These are phyloP conservation scores for Gnomoniopsis sp. DNA, from an alignment of 2,329 filamentous ascomycete species.

Conservation along the genomic window DNA sequence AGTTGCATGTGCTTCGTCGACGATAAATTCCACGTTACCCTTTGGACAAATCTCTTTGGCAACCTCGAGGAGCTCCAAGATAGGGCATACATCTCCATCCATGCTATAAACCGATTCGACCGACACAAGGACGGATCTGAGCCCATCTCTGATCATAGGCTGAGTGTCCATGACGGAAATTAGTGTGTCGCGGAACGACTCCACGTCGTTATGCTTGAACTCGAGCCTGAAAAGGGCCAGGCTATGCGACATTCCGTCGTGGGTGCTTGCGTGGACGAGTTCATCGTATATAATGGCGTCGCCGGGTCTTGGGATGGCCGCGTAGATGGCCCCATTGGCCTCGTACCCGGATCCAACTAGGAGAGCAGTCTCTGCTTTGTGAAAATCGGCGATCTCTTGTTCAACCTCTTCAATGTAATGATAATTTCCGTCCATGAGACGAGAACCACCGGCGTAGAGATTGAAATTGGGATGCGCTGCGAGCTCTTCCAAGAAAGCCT, in stretches of 20 bases:
- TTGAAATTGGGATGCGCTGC: conserved; percentile 30
- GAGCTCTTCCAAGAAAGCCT: background rate
- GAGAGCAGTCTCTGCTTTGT: conserved; percentile 53
- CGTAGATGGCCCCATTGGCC: conserved; percentile 49
- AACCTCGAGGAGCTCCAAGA: conserved; percentile 33
- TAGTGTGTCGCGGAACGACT: conserved; percentile 29
- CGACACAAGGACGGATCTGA: conserved; percentile 33
- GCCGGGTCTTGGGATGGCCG: conserved; percentile 46
- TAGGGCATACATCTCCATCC: conserved; percentile 41
- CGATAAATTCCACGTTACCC: conserved; percentile 44
- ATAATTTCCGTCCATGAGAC: conserved; percentile 64
- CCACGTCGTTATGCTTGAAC: conserved; percentile 40
- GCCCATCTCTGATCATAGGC: conserved; percentile 24
- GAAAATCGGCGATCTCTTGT: conserved; percentile 60
- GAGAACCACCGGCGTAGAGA: conserved; percentile 52
- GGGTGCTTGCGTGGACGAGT: conserved; percentile 63
- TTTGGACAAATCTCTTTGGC: conserved; percentile 29
- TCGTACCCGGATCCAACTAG: conserved; percentile 59
- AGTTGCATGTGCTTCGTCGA: conserved; percentile 55
- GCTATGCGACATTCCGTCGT: conserved; percentile 60
- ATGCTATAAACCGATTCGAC: conserved; percentile 45
- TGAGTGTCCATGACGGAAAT: conserved; percentile 33
- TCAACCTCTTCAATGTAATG: conserved; percentile 49
- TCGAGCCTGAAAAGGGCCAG: conserved; percentile 41
- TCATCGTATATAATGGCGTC: conserved; percentile 62